Conservation (phyloP, 352 stramenopile genomes). For the Phytophthora colocasiae region DNA sequence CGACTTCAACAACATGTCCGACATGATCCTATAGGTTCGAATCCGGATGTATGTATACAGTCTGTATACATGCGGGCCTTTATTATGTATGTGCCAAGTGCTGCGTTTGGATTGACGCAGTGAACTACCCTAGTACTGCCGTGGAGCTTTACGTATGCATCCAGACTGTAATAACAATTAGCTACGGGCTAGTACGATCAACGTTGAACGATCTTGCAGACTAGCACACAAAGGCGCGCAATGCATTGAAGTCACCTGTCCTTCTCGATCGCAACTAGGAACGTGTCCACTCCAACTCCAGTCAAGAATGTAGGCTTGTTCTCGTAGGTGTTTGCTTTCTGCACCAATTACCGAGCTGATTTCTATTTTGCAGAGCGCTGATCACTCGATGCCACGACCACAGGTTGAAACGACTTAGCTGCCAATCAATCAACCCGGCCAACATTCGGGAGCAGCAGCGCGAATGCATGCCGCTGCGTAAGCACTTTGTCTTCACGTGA, state of each 20-base stretch:
- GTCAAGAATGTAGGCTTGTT: background rate
- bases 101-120: too few species aligned
- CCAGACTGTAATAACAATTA: too few species aligned
- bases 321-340: conserved; percentile 4
- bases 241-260: conserved; percentile 5
- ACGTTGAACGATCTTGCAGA: too few species aligned
- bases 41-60: too few species aligned
- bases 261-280: background rate
- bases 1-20: too few species aligned
- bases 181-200: too few species aligned
- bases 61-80: too few species aligned
- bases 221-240: conserved; percentile 4
- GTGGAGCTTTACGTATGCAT: too few species aligned
- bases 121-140: too few species aligned
- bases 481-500: background rate
- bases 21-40: too few species aligned
- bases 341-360: conserved; percentile 3
- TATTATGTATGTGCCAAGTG: too few species aligned
- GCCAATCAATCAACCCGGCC: conserved; percentile 12
- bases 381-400: conserved; percentile 9
- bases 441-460: conserved; percentile 1
- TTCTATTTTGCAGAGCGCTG: conserved; percentile 10
- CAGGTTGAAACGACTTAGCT: conserved; percentile 3
- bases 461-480: conserved; percentile 8
- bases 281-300: background rate